A percentile compares a stretch with the other conserved stretches of the same genome.
phyloP scores from a whole-genome alignment of 768 basidiomycete genomes.

The Calocera viscosa region DNA sequence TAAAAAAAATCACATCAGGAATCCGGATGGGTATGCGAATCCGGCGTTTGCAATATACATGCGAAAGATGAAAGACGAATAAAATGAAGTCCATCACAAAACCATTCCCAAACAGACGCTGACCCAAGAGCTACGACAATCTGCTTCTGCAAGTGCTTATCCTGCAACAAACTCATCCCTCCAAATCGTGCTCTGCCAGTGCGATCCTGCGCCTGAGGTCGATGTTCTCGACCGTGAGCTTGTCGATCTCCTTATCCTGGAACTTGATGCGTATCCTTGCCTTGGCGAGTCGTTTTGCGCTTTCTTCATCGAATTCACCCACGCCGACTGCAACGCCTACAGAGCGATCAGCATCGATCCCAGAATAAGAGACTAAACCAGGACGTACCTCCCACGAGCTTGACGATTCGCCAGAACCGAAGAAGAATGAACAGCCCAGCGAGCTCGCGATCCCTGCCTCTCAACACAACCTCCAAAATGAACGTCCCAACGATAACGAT shows the following conservation, averaged over 20 bases:
- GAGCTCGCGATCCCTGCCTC: slow-evolving; percentile 57
- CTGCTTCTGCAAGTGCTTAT: no score
- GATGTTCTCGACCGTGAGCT: not conserved
- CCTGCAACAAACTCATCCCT: not conserved
- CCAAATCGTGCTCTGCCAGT: not conserved
- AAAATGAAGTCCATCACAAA: no score
- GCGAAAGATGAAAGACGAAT: not conserved
- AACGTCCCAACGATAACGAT: slow-evolving; percentile 60
- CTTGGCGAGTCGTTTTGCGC: slow-evolving; percentile 33
- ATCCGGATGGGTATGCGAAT: not conserved
- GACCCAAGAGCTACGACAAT: no score
- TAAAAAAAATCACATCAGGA: not conserved
- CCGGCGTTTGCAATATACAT: not conserved
- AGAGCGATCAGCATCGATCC: slow-evolving; percentile 20
- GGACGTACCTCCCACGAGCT: slow-evolving; percentile 48
- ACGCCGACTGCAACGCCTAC: slow-evolving; percentile 64
- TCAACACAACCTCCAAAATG: slow-evolving; percentile 53
- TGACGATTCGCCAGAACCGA: slow-evolving; percentile 70
- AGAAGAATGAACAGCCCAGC: slow-evolving; percentile 57
- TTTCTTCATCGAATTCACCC: slow-evolving; percentile 53
- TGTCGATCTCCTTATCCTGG: not conserved
- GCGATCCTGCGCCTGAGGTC: not conserved
- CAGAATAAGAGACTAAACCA: not conserved
- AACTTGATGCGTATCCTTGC: not conserved
- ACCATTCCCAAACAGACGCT: not conserved